phyloP scores from a whole-genome alignment of 2,329 filamentous ascomycete genomes.

The Mycogone perniciosa region DNA sequence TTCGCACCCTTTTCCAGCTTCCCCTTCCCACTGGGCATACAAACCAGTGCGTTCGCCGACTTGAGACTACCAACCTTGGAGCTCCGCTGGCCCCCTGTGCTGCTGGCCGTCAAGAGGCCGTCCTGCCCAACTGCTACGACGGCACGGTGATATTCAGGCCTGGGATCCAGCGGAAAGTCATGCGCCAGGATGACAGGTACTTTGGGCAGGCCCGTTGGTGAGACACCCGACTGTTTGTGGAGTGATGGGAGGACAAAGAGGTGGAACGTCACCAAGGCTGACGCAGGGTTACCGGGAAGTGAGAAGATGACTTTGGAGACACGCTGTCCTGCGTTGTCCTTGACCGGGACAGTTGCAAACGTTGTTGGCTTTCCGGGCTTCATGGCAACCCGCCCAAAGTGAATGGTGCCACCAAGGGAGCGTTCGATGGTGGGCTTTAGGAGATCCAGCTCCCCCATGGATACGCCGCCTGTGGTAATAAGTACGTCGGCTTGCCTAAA shows the following conservation, averaged over 20 bases:
- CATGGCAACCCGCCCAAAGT: conserved; percentile 95
- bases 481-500: conserved; percentile 72
- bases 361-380: conserved; percentile 98
- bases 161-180: conserved; percentile 66
- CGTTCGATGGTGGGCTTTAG: conserved; percentile 95
- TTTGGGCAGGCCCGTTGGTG: conserved; percentile 61
- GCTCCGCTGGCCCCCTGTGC: conserved; percentile 86
- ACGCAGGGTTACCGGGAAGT: conserved; percentile 89
- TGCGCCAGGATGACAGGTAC: conserved; percentile 67
- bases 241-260: conserved; percentile 87
- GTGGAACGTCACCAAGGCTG: conserved; percentile 86
- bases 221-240: conserved; percentile 67
- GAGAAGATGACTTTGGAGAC: conserved; percentile 73
- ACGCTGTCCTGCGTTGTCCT: conserved; percentile 51
- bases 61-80: conserved; percentile 83
- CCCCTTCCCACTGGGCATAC: conserved; percentile 60
- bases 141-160: conserved; percentile 88
- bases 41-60: conserved; percentile 80
- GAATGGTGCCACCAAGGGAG: conserved; percentile 81
- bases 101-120: conserved; percentile 65
- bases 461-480: conserved; percentile 89
- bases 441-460: conserved; percentile 95
- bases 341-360: conserved; percentile 78
- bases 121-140: conserved; percentile 60
- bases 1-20: conserved; percentile 61